Evolutionary conservation across 1,284 basidiomycete species (phyloP), one percentile per base, ranked within the genome.

Genomic region (Earliella scabrosa): DNA sequence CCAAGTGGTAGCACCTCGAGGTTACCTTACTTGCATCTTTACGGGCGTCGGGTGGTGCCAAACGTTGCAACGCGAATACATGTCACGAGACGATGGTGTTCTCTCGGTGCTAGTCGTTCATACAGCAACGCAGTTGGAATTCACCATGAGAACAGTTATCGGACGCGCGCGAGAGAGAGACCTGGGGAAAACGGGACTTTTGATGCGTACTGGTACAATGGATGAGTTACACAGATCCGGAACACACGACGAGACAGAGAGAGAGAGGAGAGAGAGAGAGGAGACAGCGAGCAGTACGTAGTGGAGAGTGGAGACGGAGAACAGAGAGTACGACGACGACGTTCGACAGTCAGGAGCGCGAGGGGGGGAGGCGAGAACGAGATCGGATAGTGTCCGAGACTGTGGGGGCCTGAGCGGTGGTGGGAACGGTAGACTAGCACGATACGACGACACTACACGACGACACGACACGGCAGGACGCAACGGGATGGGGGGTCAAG

Each of bases 1-100:
- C 75, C 40, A 92, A 91, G 73, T 92, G 89, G 89, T 92, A 75
- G 76, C 59, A 14, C n/a, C n/a, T 34, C 9, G 32, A n/a, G n/a
- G n/a, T n/a, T n/a, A n/a, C n/a, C n/a, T n/a, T n/a, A n/a, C n/a
- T n/a, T n/a, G n/a, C n/a, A n/a, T n/a, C n/a, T n/a, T n/a, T n/a
- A n/a, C n/a, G n/a, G n/a, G n/a, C n/a, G n/a, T n/a, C n/a, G n/a
- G n/a, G n/a, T n/a, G n/a, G n/a, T n/a, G n/a, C n/a, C n/a, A n/a
- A n/a, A n/a, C n/a, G n/a, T n/a, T n/a, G n/a, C n/a, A n/a, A n/a
- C n/a, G n/a, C n/a, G n/a, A n/a, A n/a, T n/a, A n/a, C n/a, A n/a
- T n/a, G n/a, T n/a, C n/a, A n/a, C n/a, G n/a, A n/a, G n/a, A n/a
- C n/a, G n/a, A n/a, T n/a, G n/a, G n/a, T n/a, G n/a, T n/a, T n/a